A percentile compares a stretch with the other conserved stretches of the same genome.
phyloP scores from a whole-genome alignment of 1,139 yeast genomes.

The Saccharomyces hybrid region DNA sequence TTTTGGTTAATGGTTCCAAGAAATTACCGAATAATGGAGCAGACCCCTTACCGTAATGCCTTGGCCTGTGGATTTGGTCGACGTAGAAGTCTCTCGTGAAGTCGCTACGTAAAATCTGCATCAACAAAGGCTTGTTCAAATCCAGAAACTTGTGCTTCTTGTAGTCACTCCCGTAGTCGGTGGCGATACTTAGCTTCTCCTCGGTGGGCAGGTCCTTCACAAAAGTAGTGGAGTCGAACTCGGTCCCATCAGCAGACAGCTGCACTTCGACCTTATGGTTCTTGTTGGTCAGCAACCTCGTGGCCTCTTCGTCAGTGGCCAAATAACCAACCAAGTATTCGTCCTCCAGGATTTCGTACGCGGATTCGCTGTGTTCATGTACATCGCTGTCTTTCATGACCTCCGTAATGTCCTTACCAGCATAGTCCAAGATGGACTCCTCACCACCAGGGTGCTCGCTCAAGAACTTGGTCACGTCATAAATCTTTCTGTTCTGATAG shows the following conservation, averaged over 20 bases:
- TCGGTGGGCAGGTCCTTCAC: slow-evolving; percentile 58
- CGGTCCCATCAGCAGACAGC: slow-evolving; percentile 24
- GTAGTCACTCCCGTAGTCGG: slow-evolving; percentile 67
- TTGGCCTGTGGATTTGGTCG: slow-evolving; percentile 94
- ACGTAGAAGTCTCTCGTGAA: slow-evolving; percentile 83
- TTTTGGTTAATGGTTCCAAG: slow-evolving; percentile 59
- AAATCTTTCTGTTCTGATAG: slow-evolving; percentile 65
- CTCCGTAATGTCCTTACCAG: slow-evolving; percentile 76
- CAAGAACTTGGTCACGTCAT: slow-evolving; percentile 69
- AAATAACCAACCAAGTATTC: slow-evolving; percentile 52
- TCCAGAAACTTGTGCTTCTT: slow-evolving; percentile 80
- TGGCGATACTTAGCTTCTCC: slow-evolving; percentile 63
- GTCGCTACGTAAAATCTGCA: slow-evolving; percentile 66
- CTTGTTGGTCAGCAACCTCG: slow-evolving; percentile 40
- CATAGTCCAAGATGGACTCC: slow-evolving; percentile 50
- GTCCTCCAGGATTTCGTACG: slow-evolving; percentile 84
- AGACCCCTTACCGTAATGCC: slow-evolving; percentile 86
- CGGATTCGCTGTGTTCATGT: slow-evolving; percentile 77
- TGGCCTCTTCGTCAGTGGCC: slow-evolving; percentile 57
- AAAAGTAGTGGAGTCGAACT: slow-evolving; percentile 45
- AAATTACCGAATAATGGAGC: slow-evolving; percentile 80
- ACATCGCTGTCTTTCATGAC: slow-evolving; percentile 62
- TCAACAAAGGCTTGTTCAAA: slow-evolving; percentile 67
- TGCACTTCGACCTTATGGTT: slow-evolving; percentile 37
- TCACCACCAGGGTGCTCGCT: slow-evolving; percentile 87